phyloP scores from a whole-genome alignment of 768 basidiomycete species.

The Sarcodon sp. region DNA sequence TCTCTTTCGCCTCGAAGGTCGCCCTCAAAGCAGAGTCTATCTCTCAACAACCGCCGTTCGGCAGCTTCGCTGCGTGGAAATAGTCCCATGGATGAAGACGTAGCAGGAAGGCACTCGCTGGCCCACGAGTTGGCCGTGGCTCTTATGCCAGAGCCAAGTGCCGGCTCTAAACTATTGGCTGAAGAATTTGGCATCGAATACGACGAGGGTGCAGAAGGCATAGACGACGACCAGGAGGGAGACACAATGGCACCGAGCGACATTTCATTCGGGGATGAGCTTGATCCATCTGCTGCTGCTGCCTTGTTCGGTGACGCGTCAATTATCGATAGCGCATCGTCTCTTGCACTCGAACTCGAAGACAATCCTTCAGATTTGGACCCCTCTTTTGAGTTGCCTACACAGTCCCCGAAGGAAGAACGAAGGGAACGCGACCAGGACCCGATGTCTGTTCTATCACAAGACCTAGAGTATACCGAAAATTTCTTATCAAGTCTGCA shows the following conservation, averaged over 20 bases:
- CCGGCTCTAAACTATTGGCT: constrained; percentile 64
- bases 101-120: constrained; percentile 45
- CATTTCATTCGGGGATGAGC: constrained; percentile 7
- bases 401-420: constrained; percentile 12
- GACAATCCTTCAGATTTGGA: constrained; percentile 24
- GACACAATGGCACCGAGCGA: constrained; percentile 19
- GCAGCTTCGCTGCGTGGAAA: constrained; percentile 35
- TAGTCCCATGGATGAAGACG: constrained; percentile 27
- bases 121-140: constrained; percentile 84
- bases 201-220: constrained; percentile 77
- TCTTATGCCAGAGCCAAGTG: constrained; percentile 76
- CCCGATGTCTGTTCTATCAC: constrained; percentile 59
- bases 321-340: constrained; percentile 1
- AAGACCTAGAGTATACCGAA: constrained; percentile 67
- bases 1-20: constrained; percentile 14
- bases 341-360: constrained; percentile 15
- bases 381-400: constrained; percentile 27
- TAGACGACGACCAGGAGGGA: constrained; percentile 32
- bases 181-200: constrained; percentile 88
- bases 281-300: background rate
- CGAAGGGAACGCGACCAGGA: constrained; percentile 24
- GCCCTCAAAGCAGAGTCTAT: constrained; percentile 16
- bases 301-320: background rate
- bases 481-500: constrained; percentile 65
- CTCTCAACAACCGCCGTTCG: constrained; percentile 29